A percentile compares a stretch with the other conserved stretches of the same genome.
phyloP scores from a whole-genome alignment of 208 protist genomes.

The Vickermania spadyakhi region DNA sequence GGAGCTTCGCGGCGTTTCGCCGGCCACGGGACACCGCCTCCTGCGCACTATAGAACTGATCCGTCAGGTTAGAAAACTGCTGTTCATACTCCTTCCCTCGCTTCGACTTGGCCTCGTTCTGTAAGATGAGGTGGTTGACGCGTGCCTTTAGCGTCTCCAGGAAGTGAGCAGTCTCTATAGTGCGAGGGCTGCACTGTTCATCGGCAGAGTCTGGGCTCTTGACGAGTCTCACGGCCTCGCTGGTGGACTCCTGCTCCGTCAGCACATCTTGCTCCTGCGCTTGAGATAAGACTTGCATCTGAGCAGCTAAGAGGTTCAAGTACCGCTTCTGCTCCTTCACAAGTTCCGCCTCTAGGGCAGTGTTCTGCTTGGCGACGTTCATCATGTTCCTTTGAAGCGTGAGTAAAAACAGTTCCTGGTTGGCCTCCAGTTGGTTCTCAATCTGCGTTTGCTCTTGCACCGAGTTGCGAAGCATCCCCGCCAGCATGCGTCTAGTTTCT shows the following conservation, averaged over 20 bases:
- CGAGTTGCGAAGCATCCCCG: constrained; percentile 1
- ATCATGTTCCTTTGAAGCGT: constrained; percentile 65
- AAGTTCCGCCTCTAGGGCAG: constrained; percentile 54
- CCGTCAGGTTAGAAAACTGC: constrained; percentile 36
- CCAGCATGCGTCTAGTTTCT: constrained; percentile 10
- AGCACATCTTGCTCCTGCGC: background rate
- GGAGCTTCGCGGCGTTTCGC: constrained; percentile 48
- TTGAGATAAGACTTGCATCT: background rate
- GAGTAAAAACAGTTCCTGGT: constrained; percentile 57
- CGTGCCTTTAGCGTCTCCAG: constrained; percentile 43
- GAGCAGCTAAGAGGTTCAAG: constrained; percentile 24
- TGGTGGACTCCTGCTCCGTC: background rate
- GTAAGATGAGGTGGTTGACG: constrained; percentile 45
- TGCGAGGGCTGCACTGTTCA: constrained; percentile 11
- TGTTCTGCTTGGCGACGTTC: constrained; percentile 45
- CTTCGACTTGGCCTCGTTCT: constrained; percentile 50
- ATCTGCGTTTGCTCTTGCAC: constrained; percentile 41
- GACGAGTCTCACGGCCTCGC: background rate
- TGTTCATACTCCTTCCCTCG: constrained; percentile 27
- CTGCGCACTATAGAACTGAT: constrained; percentile 45
- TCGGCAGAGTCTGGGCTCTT: background rate
- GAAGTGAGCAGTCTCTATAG: constrained; percentile 15
- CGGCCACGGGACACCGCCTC: constrained; percentile 51
- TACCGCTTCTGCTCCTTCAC: constrained; percentile 59
- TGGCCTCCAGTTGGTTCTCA: constrained; percentile 49